Base-by-base conservation (phyloP, 495 filamentous ascomycete genomes). In the Astrothelium macrocarpum region DNA sequence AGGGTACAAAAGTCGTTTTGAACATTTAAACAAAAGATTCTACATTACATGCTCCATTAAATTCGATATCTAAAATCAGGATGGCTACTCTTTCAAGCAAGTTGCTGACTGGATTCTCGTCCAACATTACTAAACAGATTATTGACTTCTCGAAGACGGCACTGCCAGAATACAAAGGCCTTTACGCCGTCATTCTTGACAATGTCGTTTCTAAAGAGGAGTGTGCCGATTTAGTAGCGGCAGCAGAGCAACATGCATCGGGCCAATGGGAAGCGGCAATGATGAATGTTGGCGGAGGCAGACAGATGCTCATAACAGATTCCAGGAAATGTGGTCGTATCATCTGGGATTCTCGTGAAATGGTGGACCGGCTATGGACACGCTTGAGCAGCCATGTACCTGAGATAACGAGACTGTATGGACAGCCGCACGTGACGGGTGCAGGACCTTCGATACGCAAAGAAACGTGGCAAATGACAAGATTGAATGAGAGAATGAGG, bases 401-500 rank as follows among this genome's bases (percentile, higher is more conserved):
- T 2, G 75, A 79, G 29, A 65, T 85, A n/a, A n/a, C 26, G 72
- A 70, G 3, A 74, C 80, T 39, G 65, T 71, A 43, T 67, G 78
- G 80, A 34, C 66, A 65, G 49, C 72, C 78, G 0, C 53, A 62
- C 0, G 72, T 85, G 12, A 82, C 81, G 1, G 82, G 83, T 0
- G 68, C 76, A 26, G 75, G 78, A 1, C 76, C 80, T 0, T 71
- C 68, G 9, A 77, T 72, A 42, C 74, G 79, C 12, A 70, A 73
- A 0, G 79, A 84, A 62, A 74, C 72, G 0, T 89, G 81, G 78
- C 76, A 74, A 62, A 70, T 90, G 60, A 79, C 76, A 0, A 69
- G 85, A 36, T 71, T 91, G 45, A 94, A 96, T 73, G 86, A 95
- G 70, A 74, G 91, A 53, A 78, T 95, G 74, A 77, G 91, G 36